These are phyloP conservation scores for Helminthosporium solani DNA, from an alignment of 2,329 filamentous ascomycete species.

Conservation along the genomic window DNA sequence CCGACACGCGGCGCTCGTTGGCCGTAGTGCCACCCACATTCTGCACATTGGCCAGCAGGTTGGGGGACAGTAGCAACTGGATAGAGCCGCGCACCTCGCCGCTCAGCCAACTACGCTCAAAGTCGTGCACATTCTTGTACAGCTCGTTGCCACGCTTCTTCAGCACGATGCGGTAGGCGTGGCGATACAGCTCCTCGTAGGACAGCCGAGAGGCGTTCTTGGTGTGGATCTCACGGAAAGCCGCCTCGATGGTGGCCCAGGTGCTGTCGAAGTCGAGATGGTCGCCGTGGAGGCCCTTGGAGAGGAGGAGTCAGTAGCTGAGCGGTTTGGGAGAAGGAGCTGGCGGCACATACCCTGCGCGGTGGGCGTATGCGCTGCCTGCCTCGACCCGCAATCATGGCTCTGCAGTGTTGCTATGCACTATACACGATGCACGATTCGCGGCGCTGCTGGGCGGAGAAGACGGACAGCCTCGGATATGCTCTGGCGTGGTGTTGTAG, in stretches of 20 bases:
- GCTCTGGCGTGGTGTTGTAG: no score
- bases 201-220: conserved; percentile 88
- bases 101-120: conserved; percentile 80
- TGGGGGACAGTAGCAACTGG: conserved; percentile 67
- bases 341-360: conserved; percentile 59
- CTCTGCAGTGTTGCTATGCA: no score
- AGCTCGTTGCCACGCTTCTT: conserved; percentile 81
- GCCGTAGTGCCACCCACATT: conserved; percentile 58
- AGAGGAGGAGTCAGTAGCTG: conserved; percentile 5
- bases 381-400: conserved; percentile 56
- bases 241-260: conserved; percentile 75
- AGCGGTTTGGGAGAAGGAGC: conserved; percentile 2
- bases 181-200: conserved; percentile 93
- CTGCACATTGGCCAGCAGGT: conserved; percentile 59
- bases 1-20: conserved; percentile 75
- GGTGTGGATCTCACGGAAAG: conserved; percentile 83
- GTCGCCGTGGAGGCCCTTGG: conserved; percentile 60
- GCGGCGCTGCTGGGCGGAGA: no score
- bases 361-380: conserved; percentile 67
- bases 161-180: conserved; percentile 89
- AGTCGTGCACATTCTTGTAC: conserved; percentile 76
- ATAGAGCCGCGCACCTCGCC: conserved; percentile 72
- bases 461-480: no score
- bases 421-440: no score
- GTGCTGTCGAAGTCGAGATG: conserved; percentile 79